Evolutionary conservation across 2,329 filamentous ascomycete genomes (phyloP).

Genomic region (Ramularia endophylla): DNA sequence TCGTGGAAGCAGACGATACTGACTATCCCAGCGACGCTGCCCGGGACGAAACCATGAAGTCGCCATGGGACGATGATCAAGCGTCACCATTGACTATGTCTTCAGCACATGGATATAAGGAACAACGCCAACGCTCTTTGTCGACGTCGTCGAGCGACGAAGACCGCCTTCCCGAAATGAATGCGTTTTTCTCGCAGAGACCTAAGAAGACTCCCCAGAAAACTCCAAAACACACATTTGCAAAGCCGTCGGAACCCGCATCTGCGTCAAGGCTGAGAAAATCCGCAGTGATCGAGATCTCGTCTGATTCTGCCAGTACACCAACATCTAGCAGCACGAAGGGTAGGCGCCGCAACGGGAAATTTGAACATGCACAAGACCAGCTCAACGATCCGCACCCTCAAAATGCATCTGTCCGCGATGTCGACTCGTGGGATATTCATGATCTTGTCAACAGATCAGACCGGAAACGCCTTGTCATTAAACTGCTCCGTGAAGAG

Average conservation of each 20-base stretch:
- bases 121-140: too few species aligned
- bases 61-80: too few species aligned
- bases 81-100: too few species aligned
- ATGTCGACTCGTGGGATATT: constrained; percentile 14
- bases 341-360: neutral
- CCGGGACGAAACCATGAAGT: too few species aligned
- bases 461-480: constrained; percentile 40
- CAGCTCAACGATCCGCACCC: constrained; percentile 6
- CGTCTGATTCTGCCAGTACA: constrained; percentile 10
- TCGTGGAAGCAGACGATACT: neutral
- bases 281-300: constrained; percentile 12
- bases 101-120: too few species aligned
- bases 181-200: too few species aligned
- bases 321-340: too few species aligned
- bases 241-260: constrained; percentile 3
- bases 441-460: constrained; percentile 7
- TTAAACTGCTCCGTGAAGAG: constrained; percentile 35
- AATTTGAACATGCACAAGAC: constrained; percentile 1
- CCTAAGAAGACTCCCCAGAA: neutral
- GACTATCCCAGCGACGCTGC: neutral
- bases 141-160: too few species aligned
- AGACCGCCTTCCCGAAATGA: too few species aligned
- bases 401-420: constrained; percentile 4
- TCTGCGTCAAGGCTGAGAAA: neutral
- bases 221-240: neutral